Percentiles rank a stretch among this genome's conserved stretches.
Conservation (phyloP, 768 basidiomycete species). For the Podaxis pistillaris region DNA sequence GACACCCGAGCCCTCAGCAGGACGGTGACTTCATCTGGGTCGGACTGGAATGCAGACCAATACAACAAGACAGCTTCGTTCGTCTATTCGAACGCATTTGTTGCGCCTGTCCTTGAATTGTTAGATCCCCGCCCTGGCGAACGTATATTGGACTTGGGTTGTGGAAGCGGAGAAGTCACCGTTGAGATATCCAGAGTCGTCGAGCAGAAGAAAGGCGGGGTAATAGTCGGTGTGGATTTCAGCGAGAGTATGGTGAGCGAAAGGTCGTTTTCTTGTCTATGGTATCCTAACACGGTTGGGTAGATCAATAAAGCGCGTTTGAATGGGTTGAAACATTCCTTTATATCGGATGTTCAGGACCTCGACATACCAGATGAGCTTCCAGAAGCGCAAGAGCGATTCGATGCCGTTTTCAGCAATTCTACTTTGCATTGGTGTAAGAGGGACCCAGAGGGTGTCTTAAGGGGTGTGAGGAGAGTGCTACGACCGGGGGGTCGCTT, state of each 20-base stretch:
- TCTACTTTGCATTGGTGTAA: slow-evolving; percentile 89
- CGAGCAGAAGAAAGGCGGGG: slow-evolving; percentile 39
- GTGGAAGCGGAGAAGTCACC: slow-evolving; percentile 81
- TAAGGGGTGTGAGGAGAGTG: slow-evolving; percentile 55
- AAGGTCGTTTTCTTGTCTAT: background rate
- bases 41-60: slow-evolving; percentile 50
- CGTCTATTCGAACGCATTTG: slow-evolving; percentile 59
- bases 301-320: slow-evolving; percentile 19
- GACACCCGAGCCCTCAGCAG: background rate
- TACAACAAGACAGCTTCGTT: slow-evolving; percentile 69
- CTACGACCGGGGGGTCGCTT: slow-evolving; percentile 72
- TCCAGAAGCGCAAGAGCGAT: slow-evolving; percentile 34
- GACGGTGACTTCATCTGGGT: background rate
- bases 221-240: slow-evolving; percentile 67
- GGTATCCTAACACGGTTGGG: background rate
- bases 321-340: slow-evolving; percentile 41
- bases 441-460: slow-evolving; percentile 61
- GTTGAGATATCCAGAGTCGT: slow-evolving; percentile 55
- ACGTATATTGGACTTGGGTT: slow-evolving; percentile 73
- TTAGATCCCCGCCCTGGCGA: slow-evolving; percentile 67
- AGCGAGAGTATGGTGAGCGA: slow-evolving; percentile 69
- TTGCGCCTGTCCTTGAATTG: slow-evolving; percentile 53
- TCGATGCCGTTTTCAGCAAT: slow-evolving; percentile 79
- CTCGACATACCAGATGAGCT: slow-evolving; percentile 37
- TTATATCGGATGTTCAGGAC: slow-evolving; percentile 55